phyloP scores from a whole-genome alignment of 2,329 filamentous ascomycete genomes.

The Colletotrichum salicis region DNA sequence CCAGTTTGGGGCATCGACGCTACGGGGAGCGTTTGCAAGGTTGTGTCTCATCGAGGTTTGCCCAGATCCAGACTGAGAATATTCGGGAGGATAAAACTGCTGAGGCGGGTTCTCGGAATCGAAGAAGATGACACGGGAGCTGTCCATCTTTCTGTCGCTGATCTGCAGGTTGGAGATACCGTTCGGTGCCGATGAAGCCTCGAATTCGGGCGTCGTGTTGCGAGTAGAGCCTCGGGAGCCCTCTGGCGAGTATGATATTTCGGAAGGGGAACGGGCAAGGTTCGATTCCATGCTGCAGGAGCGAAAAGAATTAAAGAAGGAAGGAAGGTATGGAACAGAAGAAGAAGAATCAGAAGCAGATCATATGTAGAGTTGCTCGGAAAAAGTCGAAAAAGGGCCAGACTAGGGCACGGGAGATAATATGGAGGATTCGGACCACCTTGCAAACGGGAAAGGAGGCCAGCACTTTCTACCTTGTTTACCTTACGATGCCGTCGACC shows the following conservation, averaged over 20 bases:
- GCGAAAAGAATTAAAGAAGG: neutral
- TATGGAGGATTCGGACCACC: neutral
- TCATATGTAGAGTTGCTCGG: neutral
- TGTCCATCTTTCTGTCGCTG: conserved; percentile 2
- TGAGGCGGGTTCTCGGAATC: conserved; percentile 1
- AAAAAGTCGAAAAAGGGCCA: neutral
- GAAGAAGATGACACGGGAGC: neutral
- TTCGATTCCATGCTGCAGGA: conserved; percentile 26
- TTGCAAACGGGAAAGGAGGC: conserved; percentile 32
- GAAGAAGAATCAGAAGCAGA: neutral
- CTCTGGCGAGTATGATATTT: conserved; percentile 27
- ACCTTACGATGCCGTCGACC: conserved; percentile 30
- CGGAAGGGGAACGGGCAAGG: conserved; percentile 22
- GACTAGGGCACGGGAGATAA: conserved; percentile 15
- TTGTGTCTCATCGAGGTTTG: conserved; percentile 13
- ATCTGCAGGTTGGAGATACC: conserved; percentile 2
- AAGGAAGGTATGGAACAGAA: neutral
- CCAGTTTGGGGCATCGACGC: conserved; percentile 28
- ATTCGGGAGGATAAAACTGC: conserved; percentile 6
- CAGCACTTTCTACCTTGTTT: conserved; percentile 7
- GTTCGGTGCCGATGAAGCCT: neutral
- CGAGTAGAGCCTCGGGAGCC: conserved; percentile 27
- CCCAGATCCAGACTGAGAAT: neutral
- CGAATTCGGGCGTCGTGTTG: conserved; percentile 30
- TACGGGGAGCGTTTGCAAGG: conserved; percentile 1